These are phyloP conservation scores for Naganishia randhawae DNA, from an alignment of 768 basidiomycete species.

Conservation along the genomic window DNA sequence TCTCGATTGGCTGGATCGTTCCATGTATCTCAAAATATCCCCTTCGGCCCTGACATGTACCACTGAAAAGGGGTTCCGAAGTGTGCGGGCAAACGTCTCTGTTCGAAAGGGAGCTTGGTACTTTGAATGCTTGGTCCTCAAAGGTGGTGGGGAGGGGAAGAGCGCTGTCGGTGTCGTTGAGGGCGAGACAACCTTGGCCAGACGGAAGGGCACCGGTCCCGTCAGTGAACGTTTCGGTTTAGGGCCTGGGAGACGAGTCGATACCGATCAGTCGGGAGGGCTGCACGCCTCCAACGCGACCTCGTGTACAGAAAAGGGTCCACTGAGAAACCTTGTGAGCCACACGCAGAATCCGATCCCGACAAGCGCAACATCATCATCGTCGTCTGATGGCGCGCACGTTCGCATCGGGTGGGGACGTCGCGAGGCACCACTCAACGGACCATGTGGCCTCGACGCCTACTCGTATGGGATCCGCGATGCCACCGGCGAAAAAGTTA, in stretches of 20 bases:
- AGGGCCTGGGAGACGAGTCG: constrained; percentile 36
- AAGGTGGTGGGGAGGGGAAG: constrained; percentile 35
- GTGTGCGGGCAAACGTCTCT: constrained; percentile 82
- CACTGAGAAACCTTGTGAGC: too few species aligned
- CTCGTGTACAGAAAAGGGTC: too few species aligned
- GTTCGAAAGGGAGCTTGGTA: constrained; percentile 90
- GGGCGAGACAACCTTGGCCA: not conserved
- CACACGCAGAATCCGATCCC: not conserved
- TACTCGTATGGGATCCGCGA: constrained; percentile 90
- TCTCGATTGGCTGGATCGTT: constrained; percentile 47
- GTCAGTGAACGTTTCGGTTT: constrained; percentile 47
- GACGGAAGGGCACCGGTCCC: not conserved
- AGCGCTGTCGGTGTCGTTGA: not conserved
- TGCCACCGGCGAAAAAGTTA: constrained; percentile 85
- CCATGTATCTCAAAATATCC: constrained; percentile 43
- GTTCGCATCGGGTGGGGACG: constrained; percentile 88
- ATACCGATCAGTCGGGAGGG: too few species aligned
- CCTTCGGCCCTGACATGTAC: constrained; percentile 47
- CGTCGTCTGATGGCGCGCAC: constrained; percentile 64
- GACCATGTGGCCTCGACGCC: constrained; percentile 85
- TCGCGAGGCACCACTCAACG: constrained; percentile 88
- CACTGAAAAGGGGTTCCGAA: constrained; percentile 85
- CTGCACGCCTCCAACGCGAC: too few species aligned
- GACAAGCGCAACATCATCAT: not conserved
- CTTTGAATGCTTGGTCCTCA: constrained; percentile 78